Evolutionary conservation across 2,329 filamentous ascomycete genomes (phyloP), one percentile per base, ranked within the genome.

Genomic region (Botrytis galanthina): DNA sequence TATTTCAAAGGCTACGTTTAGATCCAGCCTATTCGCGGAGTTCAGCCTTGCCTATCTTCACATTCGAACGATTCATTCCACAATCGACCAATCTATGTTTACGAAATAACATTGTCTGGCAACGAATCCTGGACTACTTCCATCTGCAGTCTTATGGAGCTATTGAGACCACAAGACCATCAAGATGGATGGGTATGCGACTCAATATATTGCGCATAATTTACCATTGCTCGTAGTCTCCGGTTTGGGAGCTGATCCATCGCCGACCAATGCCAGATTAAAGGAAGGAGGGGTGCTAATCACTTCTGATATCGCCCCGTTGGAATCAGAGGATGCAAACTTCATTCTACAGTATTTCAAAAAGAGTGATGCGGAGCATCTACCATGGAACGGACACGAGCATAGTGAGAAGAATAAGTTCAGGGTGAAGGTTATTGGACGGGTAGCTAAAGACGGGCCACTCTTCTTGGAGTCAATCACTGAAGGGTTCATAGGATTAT

Each of bases 141-240:
- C 46, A 54, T 42, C 51, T 67, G 32, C n/a, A 70, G 76, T 76
- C 77, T 74, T 79, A 80, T 80, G 79, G 79, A 80, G 78, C 51
- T 70, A 75, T 74, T 62, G 71, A 72, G 57, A 74, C 67, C 54
- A 75, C 46, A 51, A 18, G 22, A 14, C 67, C 72, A 74, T 74
- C 73, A 75, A 74, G 57, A 96, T 96, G 93, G 92, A 96, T 83
- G 92, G 88, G 79, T 95, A 94, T 83, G 92, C 93, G 72, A 82
- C 84, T 74, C 92, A 91, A 82, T 97, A 95, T 84, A 86, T 97
- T 82, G 89, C 91, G 81, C 94, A 96, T 83, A 97, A 96, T 83
- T 87, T 97, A 79, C 95, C 95, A 51, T 87, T 97, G 73, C 84
- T 98, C 75, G 85, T 97, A 64, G 88, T 97, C 48, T 94, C 94